Conservation (phyloP, 345 rosid species). For the Alliaria petiolata region DNA sequence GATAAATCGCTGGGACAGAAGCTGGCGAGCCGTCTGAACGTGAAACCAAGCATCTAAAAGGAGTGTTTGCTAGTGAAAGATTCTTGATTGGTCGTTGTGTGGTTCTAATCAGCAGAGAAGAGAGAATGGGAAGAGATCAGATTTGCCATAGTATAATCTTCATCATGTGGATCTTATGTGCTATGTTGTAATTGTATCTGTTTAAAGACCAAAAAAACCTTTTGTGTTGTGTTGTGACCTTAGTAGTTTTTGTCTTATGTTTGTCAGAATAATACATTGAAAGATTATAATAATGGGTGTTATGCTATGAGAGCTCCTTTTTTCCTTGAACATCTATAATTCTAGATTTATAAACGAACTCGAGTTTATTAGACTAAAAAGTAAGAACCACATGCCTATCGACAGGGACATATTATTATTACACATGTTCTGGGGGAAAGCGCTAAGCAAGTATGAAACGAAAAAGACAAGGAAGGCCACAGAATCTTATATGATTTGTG, state of each 20-base stretch:
- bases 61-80: constrained; percentile 15
- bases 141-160: constrained; percentile 11
- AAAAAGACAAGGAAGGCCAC: neutral
- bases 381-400: neutral
- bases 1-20: constrained; percentile 39
- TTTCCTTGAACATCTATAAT: neutral
- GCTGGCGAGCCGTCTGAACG: constrained; percentile 37
- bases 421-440: constrained; percentile 9
- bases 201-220: constrained; percentile 4
- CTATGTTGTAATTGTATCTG: constrained; percentile 24
- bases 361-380: neutral
- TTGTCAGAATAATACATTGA: constrained; percentile 17
- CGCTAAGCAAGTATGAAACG: constrained; percentile 9
- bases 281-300: constrained; percentile 6
- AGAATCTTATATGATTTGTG: neutral
- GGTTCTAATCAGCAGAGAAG: constrained; percentile 25
- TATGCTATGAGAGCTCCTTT: neutral
- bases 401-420: neutral
- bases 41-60: constrained; percentile 35
- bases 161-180: constrained; percentile 28
- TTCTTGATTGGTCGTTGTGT: constrained; percentile 28
- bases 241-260: constrained; percentile 20
- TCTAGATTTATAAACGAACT: neutral
- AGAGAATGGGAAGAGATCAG: constrained; percentile 7
- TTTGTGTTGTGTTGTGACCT: constrained; percentile 16